Evolutionary conservation across 2,329 filamentous ascomycete species (phyloP).

Genomic region (Hawksworthiomyces lignivorus): DNA sequence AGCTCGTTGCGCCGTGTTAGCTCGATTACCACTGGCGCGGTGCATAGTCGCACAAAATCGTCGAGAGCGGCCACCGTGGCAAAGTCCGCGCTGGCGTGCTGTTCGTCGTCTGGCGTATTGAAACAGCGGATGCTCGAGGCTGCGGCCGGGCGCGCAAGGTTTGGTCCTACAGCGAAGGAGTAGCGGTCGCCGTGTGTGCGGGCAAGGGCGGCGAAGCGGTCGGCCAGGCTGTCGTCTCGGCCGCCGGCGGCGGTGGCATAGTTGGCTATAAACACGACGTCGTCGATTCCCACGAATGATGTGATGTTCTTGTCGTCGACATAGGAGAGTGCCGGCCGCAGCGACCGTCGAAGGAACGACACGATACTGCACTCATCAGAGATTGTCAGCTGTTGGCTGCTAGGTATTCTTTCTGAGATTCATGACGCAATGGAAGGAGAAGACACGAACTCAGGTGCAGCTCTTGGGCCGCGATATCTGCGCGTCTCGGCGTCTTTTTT

Average conservation of each 20-base stretch:
- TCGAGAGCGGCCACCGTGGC: conserved; percentile 25
- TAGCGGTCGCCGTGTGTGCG: conserved; percentile 30
- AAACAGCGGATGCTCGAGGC: conserved; percentile 26
- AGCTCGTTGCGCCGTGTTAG: conserved; percentile 38
- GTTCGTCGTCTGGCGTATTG: conserved; percentile 31
- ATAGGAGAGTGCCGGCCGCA: conserved; percentile 20
- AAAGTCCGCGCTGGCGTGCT: conserved; percentile 27
- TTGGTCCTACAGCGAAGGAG: conserved; percentile 30
- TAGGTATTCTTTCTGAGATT: neutral
- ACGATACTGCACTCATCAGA: conserved; percentile 24
- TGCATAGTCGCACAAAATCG: conserved; percentile 30
- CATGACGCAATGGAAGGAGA: neutral
- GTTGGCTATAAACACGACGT: conserved; percentile 34
- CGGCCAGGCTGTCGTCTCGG: conserved; percentile 23
- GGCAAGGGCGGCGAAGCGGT: conserved; percentile 27
- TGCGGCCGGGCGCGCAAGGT: neutral
- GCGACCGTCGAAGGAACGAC: conserved; percentile 22
- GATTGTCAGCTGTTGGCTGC: neutral
- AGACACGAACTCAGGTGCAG: conserved; percentile 26
- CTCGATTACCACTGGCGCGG: conserved; percentile 33
- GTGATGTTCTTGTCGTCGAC: conserved; percentile 22
- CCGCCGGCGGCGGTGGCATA: conserved; percentile 18
- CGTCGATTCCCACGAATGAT: conserved; percentile 29
- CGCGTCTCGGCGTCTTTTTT: conserved; percentile 24
- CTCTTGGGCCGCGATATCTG: conserved; percentile 37